Conservation (phyloP, 306 rosid genomes). For the Styphnolobium japonicum region DNA sequence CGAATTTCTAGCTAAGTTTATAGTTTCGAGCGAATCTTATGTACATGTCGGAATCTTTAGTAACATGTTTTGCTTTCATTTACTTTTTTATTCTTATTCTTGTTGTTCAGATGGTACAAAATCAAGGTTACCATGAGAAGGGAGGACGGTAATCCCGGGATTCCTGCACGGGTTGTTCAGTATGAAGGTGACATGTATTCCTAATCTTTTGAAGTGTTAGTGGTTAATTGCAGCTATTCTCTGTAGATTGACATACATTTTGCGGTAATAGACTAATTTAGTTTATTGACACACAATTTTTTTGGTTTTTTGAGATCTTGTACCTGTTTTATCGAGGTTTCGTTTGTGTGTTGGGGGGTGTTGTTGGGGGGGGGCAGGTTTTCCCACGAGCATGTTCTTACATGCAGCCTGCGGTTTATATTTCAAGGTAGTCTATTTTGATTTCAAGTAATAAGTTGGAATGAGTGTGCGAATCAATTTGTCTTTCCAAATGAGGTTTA, state of each 20-base stretch:
- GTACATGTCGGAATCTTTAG: not conserved
- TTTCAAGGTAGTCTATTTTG: not conserved
- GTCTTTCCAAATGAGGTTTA: not conserved
- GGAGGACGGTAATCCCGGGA: conserved; percentile 72
- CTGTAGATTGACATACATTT: not conserved
- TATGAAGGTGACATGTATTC: conserved; percentile 60
- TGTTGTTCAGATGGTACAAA: conserved; percentile 62
- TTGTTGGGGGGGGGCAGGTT: not conserved
- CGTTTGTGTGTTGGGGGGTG: not conserved
- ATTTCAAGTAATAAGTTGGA: not conserved
- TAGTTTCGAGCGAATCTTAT: not conserved
- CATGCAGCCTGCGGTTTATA: not conserved
- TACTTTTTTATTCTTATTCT: not conserved
- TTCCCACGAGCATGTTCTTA: not conserved
- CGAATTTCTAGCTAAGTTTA: not conserved
- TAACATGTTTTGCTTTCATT: not conserved
- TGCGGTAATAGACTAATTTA: not conserved
- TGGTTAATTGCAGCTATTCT: not conserved
- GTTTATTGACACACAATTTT: not conserved
- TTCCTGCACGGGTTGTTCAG: conserved; percentile 87
- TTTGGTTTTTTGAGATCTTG: not conserved
- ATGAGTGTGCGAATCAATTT: not conserved
- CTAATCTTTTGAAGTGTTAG: not conserved
- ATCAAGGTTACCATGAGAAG: conserved; percentile 79
- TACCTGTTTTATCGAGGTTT: not conserved